phyloP scores from a whole-genome alignment of 1,284 basidiomycete species.

The Rhizopogon parksii region DNA sequence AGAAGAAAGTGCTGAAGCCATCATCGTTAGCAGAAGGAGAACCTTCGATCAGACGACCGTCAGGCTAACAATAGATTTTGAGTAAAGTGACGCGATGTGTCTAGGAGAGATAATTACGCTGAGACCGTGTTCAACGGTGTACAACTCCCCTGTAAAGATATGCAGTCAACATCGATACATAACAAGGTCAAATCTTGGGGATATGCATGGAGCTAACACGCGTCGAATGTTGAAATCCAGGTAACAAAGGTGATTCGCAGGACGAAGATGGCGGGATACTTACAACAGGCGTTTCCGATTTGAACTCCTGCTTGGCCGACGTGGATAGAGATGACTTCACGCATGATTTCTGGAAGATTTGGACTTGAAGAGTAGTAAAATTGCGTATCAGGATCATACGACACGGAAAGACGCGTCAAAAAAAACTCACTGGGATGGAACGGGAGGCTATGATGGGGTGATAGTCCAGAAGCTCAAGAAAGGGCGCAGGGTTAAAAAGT shows the following conservation, averaged over 20 bases:
- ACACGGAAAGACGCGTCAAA: conserved; percentile 26
- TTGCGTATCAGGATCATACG: conserved; percentile 2
- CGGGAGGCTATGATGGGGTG: conserved; percentile 22
- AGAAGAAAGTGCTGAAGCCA: conserved; percentile 98
- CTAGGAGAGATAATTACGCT: conserved; percentile 52
- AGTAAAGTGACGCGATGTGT: conserved; percentile 13
- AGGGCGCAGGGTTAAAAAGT: conserved; percentile 34
- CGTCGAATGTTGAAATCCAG: not conserved
- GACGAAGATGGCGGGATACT: conserved; percentile 31
- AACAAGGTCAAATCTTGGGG: not conserved
- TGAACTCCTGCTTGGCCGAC: conserved; percentile 96
- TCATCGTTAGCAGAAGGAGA: conserved; percentile 71
- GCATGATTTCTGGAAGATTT: conserved; percentile 42
- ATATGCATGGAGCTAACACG: conserved; percentile 14
- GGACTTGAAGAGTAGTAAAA: conserved; percentile 5
- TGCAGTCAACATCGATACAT: conserved; percentile 13
- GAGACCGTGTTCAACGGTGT: conserved; percentile 96
- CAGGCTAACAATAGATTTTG: conserved; percentile 46
- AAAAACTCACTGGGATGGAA: conserved; percentile 21
- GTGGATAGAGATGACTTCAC: conserved; percentile 92
- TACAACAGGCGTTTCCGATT: conserved; percentile 94
- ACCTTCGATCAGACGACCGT: conserved; percentile 72
- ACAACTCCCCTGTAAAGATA: conserved; percentile 78
- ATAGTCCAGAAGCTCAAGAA: conserved; percentile 20
- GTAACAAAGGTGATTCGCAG: conserved; percentile 1